Evolutionary conservation across 164 flowering plant species (phyloP).

Genomic region (Warburgia ugandensis): DNA sequence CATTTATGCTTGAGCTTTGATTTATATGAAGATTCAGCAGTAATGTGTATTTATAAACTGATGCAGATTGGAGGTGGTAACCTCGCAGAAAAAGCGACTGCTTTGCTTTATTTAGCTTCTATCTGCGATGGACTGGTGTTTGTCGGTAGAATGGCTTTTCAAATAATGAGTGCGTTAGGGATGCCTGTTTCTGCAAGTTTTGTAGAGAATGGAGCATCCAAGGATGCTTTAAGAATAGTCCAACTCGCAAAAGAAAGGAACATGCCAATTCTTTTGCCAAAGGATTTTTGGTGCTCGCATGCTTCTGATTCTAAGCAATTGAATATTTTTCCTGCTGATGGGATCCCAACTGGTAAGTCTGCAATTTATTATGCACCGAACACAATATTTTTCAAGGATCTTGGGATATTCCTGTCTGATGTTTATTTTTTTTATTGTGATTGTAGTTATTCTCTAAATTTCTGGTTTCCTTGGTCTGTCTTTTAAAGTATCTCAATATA

Average conservation of each 20-base stretch:
- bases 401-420: too few relatives aligned
- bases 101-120: conserved; percentile 57
- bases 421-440: too few relatives aligned
- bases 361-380: too few relatives aligned
- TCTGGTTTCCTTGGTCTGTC: too few relatives aligned
- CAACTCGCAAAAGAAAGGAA: conserved; percentile 37
- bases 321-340: too few relatives aligned
- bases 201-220: conserved; percentile 40
- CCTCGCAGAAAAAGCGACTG: conserved; percentile 48
- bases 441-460: too few relatives aligned
- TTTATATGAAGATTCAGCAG: neutral
- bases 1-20: neutral
- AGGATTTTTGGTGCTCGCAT: too few relatives aligned
- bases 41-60: neutral
- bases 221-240: conserved; percentile 42
- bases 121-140: conserved; percentile 70
- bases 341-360: too few relatives aligned
- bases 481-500: too few relatives aligned
- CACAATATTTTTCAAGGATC: too few relatives aligned
- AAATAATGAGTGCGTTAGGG: conserved; percentile 79
- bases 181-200: conserved; percentile 40
- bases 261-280: conserved; percentile 47
- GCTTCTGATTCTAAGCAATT: too few relatives aligned
- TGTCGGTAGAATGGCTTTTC: conserved; percentile 78
- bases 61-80: conserved; percentile 85